These are phyloP conservation scores for Cornus controversa DNA, from an alignment of 148 eudicot genomes.

Conservation along the genomic window DNA sequence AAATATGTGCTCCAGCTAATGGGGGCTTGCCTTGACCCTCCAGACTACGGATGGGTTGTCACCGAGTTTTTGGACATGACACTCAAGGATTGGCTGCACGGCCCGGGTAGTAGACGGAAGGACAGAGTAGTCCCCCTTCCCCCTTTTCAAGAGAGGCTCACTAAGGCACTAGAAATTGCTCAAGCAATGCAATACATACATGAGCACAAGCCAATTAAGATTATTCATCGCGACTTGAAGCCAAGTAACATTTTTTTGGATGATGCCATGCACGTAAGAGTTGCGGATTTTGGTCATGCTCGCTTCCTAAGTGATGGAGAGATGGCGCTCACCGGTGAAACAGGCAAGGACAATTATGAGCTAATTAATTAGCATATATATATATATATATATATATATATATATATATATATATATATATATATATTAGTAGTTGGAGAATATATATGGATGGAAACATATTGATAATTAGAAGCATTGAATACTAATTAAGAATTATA, in stretches of 20 bases:
- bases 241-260: conserved; percentile 48
- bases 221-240: conserved; percentile 46
- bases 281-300: conserved; percentile 56
- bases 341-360: conserved; percentile 26
- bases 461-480: too few species aligned
- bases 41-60: conserved; percentile 41
- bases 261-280: conserved; percentile 34
- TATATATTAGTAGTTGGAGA: too few species aligned
- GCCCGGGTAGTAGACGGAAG: conserved; percentile 25
- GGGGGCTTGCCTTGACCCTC: conserved; percentile 43
- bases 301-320: conserved; percentile 40
- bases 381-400: too few species aligned
- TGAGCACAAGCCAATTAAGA: conserved; percentile 31
- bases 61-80: conserved; percentile 35
- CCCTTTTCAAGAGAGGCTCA: conserved; percentile 27
- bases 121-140: conserved; percentile 33
- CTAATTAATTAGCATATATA: too few species aligned
- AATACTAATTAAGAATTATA: too few species aligned
- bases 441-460: too few species aligned
- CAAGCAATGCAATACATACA: conserved; percentile 54
- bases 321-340: conserved; percentile 50
- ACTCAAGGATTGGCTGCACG: conserved; percentile 45
- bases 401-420: too few species aligned
- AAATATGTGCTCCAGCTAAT: conserved; percentile 39
- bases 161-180: conserved; percentile 42